Evolutionary conservation across 176 grass and related monocot genomes (phyloP), one percentile per base, ranked within the genome.

Genomic region (Aegilops speltoides): DNA sequence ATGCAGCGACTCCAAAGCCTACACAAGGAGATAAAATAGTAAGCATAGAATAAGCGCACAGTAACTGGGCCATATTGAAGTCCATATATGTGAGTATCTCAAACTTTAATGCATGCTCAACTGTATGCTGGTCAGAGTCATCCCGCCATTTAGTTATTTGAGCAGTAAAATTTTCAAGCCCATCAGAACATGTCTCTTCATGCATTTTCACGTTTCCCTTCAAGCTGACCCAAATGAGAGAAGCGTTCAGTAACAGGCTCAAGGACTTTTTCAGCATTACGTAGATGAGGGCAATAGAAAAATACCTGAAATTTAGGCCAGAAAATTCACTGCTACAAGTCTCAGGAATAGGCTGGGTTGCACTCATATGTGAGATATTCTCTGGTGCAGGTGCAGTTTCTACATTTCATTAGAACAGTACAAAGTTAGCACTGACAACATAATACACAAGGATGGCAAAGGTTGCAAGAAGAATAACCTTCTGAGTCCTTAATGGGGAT

Each of bases 141-240:
- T 64, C 57, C 28, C 84, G 84, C 96, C 91, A 95, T 88, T 98
- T 98, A 63, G 90, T 87, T 82, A 92, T 80, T 88, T 89, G 86
- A 88, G 83, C 82, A 86, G 70, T 33, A 68, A 87, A 87, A 75
- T 92, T 64, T 83, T 94, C 90, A 26, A 80, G 71, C 52, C 80
- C 86, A 64, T 85, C 88, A 87, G 63, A 69, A 81, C 60, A 76
- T n/a, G 69, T 81, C 26, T 66, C 71, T 76, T 86, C 86, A 72
- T 63, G 76, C 61, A 48, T 88, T 79, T 76, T 94, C 75, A 59
- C 24, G 37, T 63, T 88, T 79, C 77, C 77, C 52, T 85, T 89
- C 26, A 64, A 68, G 22, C 79, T 77, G 48, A 32, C 12, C 69
- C 86, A 88, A 86, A 81, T 61, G 29, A 85, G 17, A 84, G 26